Base-by-base conservation (phyloP, 1,284 basidiomycete species). In the Cryptococcus sp. region DNA sequence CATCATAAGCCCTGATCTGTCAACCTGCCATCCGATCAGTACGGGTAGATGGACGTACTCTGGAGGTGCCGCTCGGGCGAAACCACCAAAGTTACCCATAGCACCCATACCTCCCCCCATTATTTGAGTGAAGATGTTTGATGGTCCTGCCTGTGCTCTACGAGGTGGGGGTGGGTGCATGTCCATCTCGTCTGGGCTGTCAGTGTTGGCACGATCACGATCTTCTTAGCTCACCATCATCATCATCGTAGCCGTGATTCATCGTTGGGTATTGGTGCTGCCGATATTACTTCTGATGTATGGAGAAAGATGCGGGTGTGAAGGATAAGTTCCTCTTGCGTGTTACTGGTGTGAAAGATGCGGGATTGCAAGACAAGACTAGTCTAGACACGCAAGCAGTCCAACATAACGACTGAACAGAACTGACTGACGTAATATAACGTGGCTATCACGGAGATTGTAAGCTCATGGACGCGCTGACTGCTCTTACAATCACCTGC, bases 181-280 rank as follows among this genome's bases (percentile, higher is more conserved):
- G 7, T 59, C 57, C 39, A 50, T 52, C 16, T 58, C 56, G 16
- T 55, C 56, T 58, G 36, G 21, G 24, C 14, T 23, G 43, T 24
- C 10, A 41, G 36, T 25, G 48, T 53, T 11, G 32, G 42, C 18
- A n/a, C 31, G 19, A 39, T 45, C 40, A 25, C 10, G 32, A 39
- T 41, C 28, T 28, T 28, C 5, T 11, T 28, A 31, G 53, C 61
- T 31, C 34, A 70, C 64, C 68, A 45, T 69, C 69, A 39, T 70
- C 65, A 48, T 69, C 68, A 57, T 72, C 69, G 57, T 68, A 70
- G 7, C 72, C 72, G 70, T 73, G 70, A 48, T 74, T 73, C 72
- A 74, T 74, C 25, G 22, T 39, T 28, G 28, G 5, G 11, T 4
- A 5, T 28, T 28, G 28, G 11, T 28, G 28, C n/a, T n/a, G n/a